Percentiles rank a stretch among this genome's conserved stretches.
phyloP scores from a whole-genome alignment of 2,329 filamentous ascomycete species.

The Fusarium pseudonygamai region DNA sequence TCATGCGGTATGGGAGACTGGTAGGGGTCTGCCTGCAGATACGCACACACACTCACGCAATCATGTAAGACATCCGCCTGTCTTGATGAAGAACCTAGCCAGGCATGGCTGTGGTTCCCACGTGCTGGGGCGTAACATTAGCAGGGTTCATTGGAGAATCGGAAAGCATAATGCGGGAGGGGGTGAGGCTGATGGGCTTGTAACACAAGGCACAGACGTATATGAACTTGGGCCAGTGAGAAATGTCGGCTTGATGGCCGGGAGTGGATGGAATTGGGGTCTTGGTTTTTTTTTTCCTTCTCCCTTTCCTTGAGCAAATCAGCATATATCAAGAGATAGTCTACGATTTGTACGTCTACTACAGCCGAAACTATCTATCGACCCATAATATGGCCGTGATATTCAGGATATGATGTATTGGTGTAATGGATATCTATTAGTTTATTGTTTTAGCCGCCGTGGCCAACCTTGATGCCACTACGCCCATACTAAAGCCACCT shows the following conservation, averaged over 20 bases:
- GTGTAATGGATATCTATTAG: not conserved
- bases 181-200: not conserved
- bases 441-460: slow-evolving; percentile 8
- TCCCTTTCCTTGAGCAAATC: not conserved
- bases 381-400: not conserved
- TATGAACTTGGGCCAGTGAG: not conserved
- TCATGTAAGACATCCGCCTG: slow-evolving; percentile 19
- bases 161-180: not conserved
- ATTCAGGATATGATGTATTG: not conserved
- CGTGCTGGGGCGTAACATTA: slow-evolving; percentile 4
- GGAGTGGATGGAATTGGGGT: not conserved
- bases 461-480: not conserved
- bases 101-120: slow-evolving; percentile 14
- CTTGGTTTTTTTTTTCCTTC: not conserved
- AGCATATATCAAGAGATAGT: not conserved
- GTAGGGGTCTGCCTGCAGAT: slow-evolving; percentile 16
- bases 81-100: slow-evolving; percentile 9
- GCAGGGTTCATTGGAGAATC: not conserved
- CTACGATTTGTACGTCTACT: not conserved
- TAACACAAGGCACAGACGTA: not conserved
- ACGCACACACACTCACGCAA: not conserved
- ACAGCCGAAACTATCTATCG: not conserved
- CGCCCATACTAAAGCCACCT: slow-evolving; percentile 8
- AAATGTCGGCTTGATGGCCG: not conserved
- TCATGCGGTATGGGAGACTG: slow-evolving; percentile 11